Base-by-base conservation (phyloP, 306 rosid species). In the Cicer yamashitae region DNA sequence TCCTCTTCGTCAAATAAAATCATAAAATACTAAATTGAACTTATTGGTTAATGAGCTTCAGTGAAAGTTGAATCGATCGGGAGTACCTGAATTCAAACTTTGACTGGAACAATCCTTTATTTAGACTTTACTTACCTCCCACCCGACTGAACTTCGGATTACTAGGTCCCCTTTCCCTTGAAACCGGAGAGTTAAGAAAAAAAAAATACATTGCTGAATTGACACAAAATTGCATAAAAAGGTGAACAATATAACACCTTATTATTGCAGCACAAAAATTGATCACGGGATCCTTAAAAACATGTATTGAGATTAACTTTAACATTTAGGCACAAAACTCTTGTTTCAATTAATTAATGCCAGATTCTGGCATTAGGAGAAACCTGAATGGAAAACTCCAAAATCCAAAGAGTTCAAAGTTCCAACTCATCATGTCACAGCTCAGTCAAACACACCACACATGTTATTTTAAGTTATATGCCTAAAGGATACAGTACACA, bases 401-500 rank as follows among this genome's bases (percentile, higher is more conserved):
- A 25, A 25, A 3, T 25, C 30, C 30, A 25, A 25, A 43, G 30
- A 37, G 44, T 61, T 53, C 50, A 53, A 57, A 67, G 38, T 60
- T 18, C 57, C 39, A 64, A 34, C 61, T 37, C 64, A 70, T 37
- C 47, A 70, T 70, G 48, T 44, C 39, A 70, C 30, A 34, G 41
- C 39, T 46, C 73, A 11, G 51, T 45, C 43, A 62, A 62, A 38
- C 47, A 53, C 67, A 74, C 52, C 40, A 12, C 1, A 60, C 70
- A 6, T 40, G 37, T 46, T 63, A 48, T 53, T 46, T 51, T 51
- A 69, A 62, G 53, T 57, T 37, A 53, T 6, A 68, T 22, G 64
- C 70, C 74, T 20, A 20, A 63, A 64, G 25, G 53, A 40, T 22
- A 57, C 75, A 79, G 12, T 37, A 50, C 69, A 66, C 11, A 52